phyloP scores from a whole-genome alignment of 2,329 filamentous ascomycete species.

The Ophiostoma montium region DNA sequence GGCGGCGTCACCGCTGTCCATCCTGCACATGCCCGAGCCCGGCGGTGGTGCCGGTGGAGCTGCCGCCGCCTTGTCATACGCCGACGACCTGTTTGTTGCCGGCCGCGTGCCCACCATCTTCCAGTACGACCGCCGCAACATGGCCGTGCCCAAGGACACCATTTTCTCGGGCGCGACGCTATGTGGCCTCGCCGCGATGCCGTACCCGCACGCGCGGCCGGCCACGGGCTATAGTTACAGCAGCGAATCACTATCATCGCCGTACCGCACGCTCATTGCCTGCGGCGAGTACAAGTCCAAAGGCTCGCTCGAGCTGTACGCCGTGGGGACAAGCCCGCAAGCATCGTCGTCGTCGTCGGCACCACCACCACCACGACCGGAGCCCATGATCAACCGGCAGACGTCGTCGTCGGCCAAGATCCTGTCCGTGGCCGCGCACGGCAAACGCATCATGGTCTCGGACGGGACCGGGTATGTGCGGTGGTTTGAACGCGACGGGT shows the following conservation, averaged over 20 bases:
- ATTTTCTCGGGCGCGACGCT: conserved; percentile 75
- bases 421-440: conserved; percentile 68
- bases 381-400: conserved; percentile 61
- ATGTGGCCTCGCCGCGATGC: conserved; percentile 56
- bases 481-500: conserved; percentile 81
- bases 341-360: not conserved
- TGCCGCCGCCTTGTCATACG: conserved; percentile 28
- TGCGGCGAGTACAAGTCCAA: conserved; percentile 87
- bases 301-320: conserved; percentile 81
- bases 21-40: conserved; percentile 57
- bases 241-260: not conserved
- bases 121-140: conserved; percentile 77
- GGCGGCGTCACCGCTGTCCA: conserved; percentile 68
- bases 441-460: conserved; percentile 66
- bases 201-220: conserved; percentile 44
- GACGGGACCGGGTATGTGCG: conserved; percentile 75
- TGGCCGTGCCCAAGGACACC: conserved; percentile 61
- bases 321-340: conserved; percentile 27
- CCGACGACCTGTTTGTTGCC: conserved; percentile 74
- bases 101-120: conserved; percentile 81
- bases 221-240: not conserved
- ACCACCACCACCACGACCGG: not conserved
- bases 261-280: conserved; percentile 57
- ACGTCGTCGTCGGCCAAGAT: conserved; percentile 70
- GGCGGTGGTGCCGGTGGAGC: conserved; percentile 18